Evolutionary conservation across 768 basidiomycete species (phyloP), one percentile per base, ranked within the genome.

Genomic region (Myochromella boudieri): DNA sequence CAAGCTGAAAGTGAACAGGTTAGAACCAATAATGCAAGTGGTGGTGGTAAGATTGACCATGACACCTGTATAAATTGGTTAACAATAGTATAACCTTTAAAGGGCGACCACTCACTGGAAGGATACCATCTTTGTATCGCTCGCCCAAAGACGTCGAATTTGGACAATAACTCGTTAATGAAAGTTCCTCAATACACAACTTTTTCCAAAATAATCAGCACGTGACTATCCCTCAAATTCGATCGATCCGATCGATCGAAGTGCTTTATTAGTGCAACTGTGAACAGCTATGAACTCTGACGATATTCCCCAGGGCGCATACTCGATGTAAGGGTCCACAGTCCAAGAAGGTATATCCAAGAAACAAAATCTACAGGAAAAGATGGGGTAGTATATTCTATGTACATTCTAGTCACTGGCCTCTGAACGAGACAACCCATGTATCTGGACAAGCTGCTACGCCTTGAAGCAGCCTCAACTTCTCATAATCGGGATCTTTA

Each of bases 91-190:
- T 15, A 41, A 14, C 41, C 9, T 20, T 38, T 2, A 15, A 14
- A 32, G 3, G 33, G 18, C 18, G 33, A 34, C 8, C 21, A 71
- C 83, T 62, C 53, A 87, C 84, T 82, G 81, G 56, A 87, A 88
- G 9, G 86, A 87, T 12, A 87, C 86, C 86, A 88, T 85, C n/a
- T 12, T 17, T n/a, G 33, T 34, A n/a, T n/a, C n/a, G n/a, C n/a
- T n/a, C n/a, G n/a, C n/a, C n/a, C n/a, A n/a, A n/a, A n/a, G n/a
- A n/a, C 8, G 28, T 29, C 8, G 14, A 14, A 8, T 29, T 8
- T 29, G 28, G 14, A 14, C 28, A 29, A 6, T n/a, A 34, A 34
- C 7, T 6, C n/a, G 29, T 34, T 4, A n/a, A 5, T 6, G 18
- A 6, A 6, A 6, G n/a, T 6, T 14, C 5, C n/a, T 34, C n/a